Evolutionary conservation across 257 asterid species (phyloP), one percentile per base, ranked within the genome.

Genomic region (Solanum sejunctum): DNA sequence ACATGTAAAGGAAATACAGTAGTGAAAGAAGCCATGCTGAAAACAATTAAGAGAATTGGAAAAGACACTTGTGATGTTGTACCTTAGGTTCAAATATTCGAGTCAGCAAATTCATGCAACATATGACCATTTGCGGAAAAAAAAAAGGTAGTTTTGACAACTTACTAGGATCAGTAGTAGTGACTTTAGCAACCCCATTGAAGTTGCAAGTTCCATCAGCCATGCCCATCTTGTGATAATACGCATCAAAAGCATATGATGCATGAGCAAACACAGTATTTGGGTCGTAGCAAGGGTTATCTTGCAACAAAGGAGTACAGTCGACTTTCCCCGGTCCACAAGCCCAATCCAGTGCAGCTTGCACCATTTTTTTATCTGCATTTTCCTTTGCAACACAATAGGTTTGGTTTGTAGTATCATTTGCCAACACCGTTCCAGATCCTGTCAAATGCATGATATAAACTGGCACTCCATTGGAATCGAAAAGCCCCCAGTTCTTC

Each of bases 401-500:
- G 28, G 98, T 95, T 87, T 91, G 94, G 70, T 93, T 94, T 1
- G 97, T 91, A 7, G 98, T 96, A 84, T 96, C 98, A 49, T 97
- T 97, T 12, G 98, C 94, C 87, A 97, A 86, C 73, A 94, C 93
- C 0, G 96, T 85, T 77, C 99, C 99, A 4, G 98, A 91, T 12
- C 93, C 98, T 0, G 96, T 91, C 91, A 95, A 81, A 36, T 89
- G 97, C 43, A 97, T 87, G 85, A 85, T 88, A 83, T 97, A 97
- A 82, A 94, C 83, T 1, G 98, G 98, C 43, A 63, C 87, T 51
- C 99, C 99, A 73, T 90, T 89, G 21, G 95, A 86, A 83, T 93
- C 91, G 47, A 95, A 97, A 43, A 97, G 91, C 80, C 99, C 99
- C 99, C 98, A 97, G 83, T 94, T 97, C 93, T 92, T 94, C 91